A percentile compares a stretch with the other conserved stretches of the same genome.
These are phyloP conservation scores for Phlyctochytrium bullatum DNA, from an alignment of 192 early-diverging fungal genomes.

Conservation along the genomic window DNA sequence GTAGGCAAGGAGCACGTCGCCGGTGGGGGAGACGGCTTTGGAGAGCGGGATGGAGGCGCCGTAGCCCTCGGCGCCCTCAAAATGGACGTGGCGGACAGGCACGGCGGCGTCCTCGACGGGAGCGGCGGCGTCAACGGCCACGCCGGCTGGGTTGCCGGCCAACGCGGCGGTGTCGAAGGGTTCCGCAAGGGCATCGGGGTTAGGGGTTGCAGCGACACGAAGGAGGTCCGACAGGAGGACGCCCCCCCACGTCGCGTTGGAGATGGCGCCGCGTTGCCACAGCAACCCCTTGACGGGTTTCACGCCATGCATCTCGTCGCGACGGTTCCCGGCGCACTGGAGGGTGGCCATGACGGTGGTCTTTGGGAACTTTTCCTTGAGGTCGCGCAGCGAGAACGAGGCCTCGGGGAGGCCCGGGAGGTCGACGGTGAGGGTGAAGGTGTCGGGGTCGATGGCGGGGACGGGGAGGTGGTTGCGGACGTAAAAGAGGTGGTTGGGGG, in stretches of 20 bases:
- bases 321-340: conserved; percentile 85
- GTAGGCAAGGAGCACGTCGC: conserved; percentile 71
- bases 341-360: conserved; percentile 60
- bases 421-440: conserved; percentile 62
- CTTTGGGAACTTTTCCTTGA: conserved; percentile 50
- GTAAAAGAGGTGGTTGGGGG: conserved; percentile 74
- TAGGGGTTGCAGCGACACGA: conserved; percentile 54
- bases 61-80: conserved; percentile 53
- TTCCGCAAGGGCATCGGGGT: too few species aligned
- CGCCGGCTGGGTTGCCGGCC: conserved; percentile 14
- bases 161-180: conserved; percentile 23
- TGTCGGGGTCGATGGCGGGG: conserved; percentile 61
- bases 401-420: conserved; percentile 43
- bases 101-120: conserved; percentile 62
- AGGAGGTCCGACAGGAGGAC: conserved; percentile 75
- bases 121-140: conserved; percentile 49
- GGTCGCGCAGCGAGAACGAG: conserved; percentile 43
- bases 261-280: conserved; percentile 76
- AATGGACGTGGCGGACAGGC: conserved; percentile 54
- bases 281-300: conserved; percentile 78
- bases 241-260: conserved; percentile 78
- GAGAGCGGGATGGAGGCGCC: conserved; percentile 64
- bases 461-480: conserved; percentile 90
- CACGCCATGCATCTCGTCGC: conserved; percentile 73
- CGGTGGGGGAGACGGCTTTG: conserved; percentile 62